Conservation (phyloP, 148 eudicot genomes). For the Vaccinium corymbosum region DNA sequence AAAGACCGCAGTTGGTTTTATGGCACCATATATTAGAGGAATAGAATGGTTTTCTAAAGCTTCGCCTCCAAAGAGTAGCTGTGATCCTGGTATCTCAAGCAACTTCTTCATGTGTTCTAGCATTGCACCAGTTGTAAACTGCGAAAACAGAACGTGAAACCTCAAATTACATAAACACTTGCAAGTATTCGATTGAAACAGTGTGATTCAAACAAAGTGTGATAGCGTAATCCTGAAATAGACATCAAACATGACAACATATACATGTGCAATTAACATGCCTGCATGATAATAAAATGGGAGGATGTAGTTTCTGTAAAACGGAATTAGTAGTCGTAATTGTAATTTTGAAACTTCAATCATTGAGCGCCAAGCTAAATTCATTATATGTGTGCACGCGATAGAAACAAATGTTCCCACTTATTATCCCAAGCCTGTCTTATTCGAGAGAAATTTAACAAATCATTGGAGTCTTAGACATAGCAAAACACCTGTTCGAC, state of each 20-base stretch:
- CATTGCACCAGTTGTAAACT: slow-evolving; percentile 91
- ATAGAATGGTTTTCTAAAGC: slow-evolving; percentile 73
- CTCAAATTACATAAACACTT: slow-evolving; percentile 35
- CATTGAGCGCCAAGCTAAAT: neutral
- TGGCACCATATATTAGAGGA: slow-evolving; percentile 83
- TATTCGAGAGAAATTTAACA: neutral
- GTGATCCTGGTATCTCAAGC: slow-evolving; percentile 80
- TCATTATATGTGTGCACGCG: neutral
- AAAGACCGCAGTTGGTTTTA: slow-evolving; percentile 89
- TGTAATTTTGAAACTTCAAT: neutral
- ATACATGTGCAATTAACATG: neutral
- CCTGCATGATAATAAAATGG: neutral
- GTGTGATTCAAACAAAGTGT: neutral
- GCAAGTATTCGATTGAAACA: neutral
- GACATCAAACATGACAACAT: neutral
- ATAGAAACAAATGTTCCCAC: neutral
- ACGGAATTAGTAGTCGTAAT: neutral
- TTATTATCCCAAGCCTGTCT: neutral
- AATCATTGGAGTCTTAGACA: neutral
- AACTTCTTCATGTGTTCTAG: slow-evolving; percentile 64
- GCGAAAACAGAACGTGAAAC: slow-evolving; percentile 63
- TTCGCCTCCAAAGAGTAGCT: slow-evolving; percentile 84
- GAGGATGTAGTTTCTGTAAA: neutral
- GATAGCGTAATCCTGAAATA: neutral
- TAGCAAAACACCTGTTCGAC: neutral